Evolutionary conservation across 2,329 filamentous ascomycete species (phyloP).

Genomic region (Microdochium trichocladiopsis): DNA sequence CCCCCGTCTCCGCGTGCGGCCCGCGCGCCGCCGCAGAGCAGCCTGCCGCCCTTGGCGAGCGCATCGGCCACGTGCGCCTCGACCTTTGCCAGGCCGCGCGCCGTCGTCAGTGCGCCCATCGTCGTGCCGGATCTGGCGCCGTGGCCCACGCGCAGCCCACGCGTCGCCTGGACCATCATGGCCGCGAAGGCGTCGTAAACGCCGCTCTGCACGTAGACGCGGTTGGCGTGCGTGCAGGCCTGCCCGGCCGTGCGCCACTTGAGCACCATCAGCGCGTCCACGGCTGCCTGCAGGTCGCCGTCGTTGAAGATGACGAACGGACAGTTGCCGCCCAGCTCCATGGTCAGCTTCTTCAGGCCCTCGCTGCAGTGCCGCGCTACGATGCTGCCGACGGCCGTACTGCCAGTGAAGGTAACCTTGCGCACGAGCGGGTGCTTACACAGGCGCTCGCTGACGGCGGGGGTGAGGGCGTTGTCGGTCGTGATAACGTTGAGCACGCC

Average conservation of each 20-base stretch:
- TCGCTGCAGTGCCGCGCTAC: conserved; percentile 50
- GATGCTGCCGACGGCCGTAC: conserved; percentile 48
- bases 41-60: conserved; percentile 10
- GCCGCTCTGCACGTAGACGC: conserved; percentile 8
- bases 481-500: conserved; percentile 40
- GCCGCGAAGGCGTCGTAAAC: conserved; percentile 1
- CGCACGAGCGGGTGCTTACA: neutral
- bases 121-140: conserved; percentile 18
- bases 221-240: conserved; percentile 47
- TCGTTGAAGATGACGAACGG: conserved; percentile 54
- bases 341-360: conserved; percentile 53
- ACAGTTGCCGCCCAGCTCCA: conserved; percentile 61
- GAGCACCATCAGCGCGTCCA: conserved; percentile 36
- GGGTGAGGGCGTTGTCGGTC: neutral
- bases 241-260: conserved; percentile 34
- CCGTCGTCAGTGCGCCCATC: conserved; percentile 26
- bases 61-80: conserved; percentile 14
- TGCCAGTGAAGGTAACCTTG: conserved; percentile 61
- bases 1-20: no score
- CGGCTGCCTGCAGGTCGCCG: conserved; percentile 48
- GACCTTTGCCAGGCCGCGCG: conserved; percentile 23
- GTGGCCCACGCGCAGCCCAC: conserved; percentile 6
- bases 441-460: neutral
- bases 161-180: neutral
- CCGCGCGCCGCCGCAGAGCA: conserved; percentile 44